phyloP scores from a whole-genome alignment of 495 filamentous ascomycete genomes.

The Hypoxylon rickii region DNA sequence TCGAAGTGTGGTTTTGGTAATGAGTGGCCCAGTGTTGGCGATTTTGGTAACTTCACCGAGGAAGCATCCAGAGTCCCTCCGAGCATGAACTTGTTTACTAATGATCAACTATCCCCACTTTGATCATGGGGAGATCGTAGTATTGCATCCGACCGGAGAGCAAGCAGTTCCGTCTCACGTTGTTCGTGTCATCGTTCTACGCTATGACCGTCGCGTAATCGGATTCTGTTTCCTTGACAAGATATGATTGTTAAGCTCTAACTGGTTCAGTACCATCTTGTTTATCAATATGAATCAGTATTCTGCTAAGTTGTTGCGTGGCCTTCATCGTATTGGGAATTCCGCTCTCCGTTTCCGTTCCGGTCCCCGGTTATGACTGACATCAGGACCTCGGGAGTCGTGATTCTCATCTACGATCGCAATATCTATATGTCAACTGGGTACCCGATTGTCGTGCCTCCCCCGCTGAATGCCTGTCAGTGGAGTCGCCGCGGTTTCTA shows the following conservation, averaged over 20 bases:
- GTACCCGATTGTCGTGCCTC: not conserved
- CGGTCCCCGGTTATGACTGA: constrained; percentile 19
- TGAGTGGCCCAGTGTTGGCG: not conserved
- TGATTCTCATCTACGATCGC: constrained; percentile 7
- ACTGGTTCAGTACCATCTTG: constrained; percentile 8
- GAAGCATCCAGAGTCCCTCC: no score
- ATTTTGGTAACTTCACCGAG: not conserved
- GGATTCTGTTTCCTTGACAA: constrained; percentile 7
- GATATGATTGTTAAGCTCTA: not conserved
- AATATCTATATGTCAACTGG: no score
- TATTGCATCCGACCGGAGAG: constrained; percentile 17
- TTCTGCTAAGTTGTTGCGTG: constrained; percentile 13
- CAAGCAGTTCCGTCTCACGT: not conserved
- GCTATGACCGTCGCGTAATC: constrained; percentile 12
- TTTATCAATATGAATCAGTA: not conserved
- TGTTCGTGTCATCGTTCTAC: not conserved
- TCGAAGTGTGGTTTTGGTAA: not conserved
- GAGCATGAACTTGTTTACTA: no score
- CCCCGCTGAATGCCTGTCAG: not conserved
- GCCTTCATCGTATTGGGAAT: not conserved
- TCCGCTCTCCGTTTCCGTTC: constrained; percentile 25
- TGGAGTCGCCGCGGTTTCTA: constrained; percentile 7
- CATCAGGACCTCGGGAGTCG: constrained; percentile 1
- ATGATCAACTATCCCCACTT: not conserved
- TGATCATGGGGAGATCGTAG: constrained; percentile 5